Evolutionary conservation across 73 alveolate species (phyloP).

Genomic region (Halteria grandinella): DNA sequence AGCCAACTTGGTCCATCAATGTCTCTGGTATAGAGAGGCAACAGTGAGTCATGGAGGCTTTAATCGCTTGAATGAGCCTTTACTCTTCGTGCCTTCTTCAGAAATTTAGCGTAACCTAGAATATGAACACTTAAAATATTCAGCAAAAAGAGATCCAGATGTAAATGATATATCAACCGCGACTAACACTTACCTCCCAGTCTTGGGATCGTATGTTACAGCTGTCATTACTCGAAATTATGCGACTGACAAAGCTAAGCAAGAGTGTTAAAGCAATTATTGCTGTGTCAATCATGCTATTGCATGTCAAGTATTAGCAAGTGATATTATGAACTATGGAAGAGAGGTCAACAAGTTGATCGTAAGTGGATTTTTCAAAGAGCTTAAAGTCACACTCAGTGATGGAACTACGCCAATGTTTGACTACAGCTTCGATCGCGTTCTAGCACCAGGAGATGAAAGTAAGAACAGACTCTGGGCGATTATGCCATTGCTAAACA

Average conservation of each 20-base stretch:
- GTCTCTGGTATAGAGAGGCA: conserved; percentile 1
- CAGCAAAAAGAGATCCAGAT: conserved; percentile 22
- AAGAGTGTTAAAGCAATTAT: neutral
- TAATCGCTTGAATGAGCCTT: conserved; percentile 22
- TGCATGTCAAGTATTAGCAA: neutral
- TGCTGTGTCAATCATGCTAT: conserved; percentile 45
- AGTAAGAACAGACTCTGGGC: conserved; percentile 19
- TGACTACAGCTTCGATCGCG: too few species aligned
- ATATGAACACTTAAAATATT: conserved; percentile 29
- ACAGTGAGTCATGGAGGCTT: conserved; percentile 19
- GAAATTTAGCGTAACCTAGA: conserved; percentile 23
- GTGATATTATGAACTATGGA: conserved; percentile 6
- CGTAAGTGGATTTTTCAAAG: conserved; percentile 30
- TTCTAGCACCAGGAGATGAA: too few species aligned
- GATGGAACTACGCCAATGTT: too few species aligned
- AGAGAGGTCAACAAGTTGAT: conserved; percentile 25
- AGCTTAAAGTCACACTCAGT: too few species aligned
- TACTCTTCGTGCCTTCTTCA: neutral
- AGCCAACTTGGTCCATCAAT: conserved; percentile 14
- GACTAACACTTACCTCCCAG: too few species aligned
- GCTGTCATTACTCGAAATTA: too few species aligned
- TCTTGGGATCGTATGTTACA: too few species aligned
- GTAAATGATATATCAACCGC: too few species aligned
- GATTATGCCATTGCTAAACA: conserved; percentile 34
- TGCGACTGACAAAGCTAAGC: too few species aligned